Evolutionary conservation across 202 grass and related monocot species (phyloP).

Genomic region (Setaria italica): DNA sequence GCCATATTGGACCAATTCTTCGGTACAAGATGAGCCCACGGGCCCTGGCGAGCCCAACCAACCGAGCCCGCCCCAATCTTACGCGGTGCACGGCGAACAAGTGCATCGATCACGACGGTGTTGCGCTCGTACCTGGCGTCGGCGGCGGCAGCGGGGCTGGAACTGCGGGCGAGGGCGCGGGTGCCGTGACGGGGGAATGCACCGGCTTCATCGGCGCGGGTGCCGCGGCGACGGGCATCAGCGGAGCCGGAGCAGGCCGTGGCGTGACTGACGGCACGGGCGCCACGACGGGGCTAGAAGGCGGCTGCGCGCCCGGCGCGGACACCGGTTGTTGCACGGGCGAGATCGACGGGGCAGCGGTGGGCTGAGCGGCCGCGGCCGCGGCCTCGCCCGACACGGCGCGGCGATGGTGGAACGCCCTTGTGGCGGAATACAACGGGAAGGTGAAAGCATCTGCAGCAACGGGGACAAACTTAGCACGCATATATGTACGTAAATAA

Average conservation of each 20-base stretch:
- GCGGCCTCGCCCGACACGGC: background rate
- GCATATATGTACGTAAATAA: too few species aligned
- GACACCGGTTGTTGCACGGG: background rate
- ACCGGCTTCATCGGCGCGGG: background rate
- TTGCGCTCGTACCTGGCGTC: constrained; percentile 9
- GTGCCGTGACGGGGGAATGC: background rate
- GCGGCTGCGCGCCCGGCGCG: background rate
- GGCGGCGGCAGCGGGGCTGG: background rate
- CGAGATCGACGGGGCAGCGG: background rate
- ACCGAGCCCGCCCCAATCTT: background rate
- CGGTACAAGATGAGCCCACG: background rate
- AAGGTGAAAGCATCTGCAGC: constrained; percentile 8
- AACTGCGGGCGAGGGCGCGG: background rate
- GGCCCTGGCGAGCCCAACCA: background rate
- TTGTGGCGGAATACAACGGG: background rate
- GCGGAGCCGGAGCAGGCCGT: background rate
- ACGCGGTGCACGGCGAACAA: background rate
- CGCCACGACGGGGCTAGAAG: background rate
- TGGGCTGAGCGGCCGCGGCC: background rate
- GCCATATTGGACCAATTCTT: background rate
- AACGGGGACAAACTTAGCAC: background rate
- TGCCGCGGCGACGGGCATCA: too few species aligned
- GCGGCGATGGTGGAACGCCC: background rate
- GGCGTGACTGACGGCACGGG: background rate
- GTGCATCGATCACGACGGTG: background rate